phyloP scores from a whole-genome alignment of 2,329 filamentous ascomycete species.

The Colletotrichum liaoningense region DNA sequence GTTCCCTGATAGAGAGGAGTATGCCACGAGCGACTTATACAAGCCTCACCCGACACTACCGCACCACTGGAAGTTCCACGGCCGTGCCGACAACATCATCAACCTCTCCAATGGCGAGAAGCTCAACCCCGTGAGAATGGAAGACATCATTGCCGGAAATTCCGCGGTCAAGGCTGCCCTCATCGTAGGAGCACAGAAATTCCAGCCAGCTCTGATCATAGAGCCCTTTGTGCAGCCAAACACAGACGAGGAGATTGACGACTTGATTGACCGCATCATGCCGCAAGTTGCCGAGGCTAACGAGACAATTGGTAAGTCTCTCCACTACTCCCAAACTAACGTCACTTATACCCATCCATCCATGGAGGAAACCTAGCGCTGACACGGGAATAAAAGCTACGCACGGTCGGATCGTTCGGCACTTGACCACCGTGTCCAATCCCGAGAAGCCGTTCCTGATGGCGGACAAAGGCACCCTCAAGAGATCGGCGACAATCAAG shows the following conservation, averaged over 20 bases:
- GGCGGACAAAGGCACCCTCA: conserved; percentile 59
- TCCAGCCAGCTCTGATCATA: conserved; percentile 60
- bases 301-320: conserved; percentile 36
- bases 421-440: conserved; percentile 52
- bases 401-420: conserved; percentile 56
- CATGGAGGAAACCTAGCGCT: background rate
- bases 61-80: conserved; percentile 47
- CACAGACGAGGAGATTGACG: conserved; percentile 36
- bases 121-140: conserved; percentile 57
- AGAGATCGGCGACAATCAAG: conserved; percentile 51
- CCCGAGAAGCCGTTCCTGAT: conserved; percentile 55
- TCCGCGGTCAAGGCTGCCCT: conserved; percentile 53
- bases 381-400: conserved; percentile 39
- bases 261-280: conserved; percentile 57
- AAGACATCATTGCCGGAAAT: conserved; percentile 51
- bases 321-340: background rate
- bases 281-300: conserved; percentile 55
- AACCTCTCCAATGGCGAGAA: conserved; percentile 64
- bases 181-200: conserved; percentile 57
- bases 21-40: conserved; percentile 57
- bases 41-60: conserved; percentile 50
- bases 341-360: background rate
- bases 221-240: conserved; percentile 52
- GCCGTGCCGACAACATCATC: conserved; percentile 53
- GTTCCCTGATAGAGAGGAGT: conserved; percentile 48